A percentile compares a stretch with the other conserved stretches of the same genome.
These are phyloP conservation scores for Porcisia deanei DNA, from an alignment of 208 protist genomes.

Conservation along the genomic window DNA sequence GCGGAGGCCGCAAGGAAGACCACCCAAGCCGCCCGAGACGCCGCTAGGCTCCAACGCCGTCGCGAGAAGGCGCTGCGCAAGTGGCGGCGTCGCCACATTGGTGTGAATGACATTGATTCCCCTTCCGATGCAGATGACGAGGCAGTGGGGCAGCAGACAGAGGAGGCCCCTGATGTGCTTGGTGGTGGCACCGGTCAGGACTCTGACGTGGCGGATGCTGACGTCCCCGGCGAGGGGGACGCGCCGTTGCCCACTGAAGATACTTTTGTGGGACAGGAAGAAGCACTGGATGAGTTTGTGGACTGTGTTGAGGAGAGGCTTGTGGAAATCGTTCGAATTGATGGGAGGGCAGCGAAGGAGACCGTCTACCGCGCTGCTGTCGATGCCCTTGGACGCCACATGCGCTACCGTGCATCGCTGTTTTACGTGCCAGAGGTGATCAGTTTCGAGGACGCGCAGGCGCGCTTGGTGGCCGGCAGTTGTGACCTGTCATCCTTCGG, in stretches of 20 bases:
- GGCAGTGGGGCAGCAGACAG: conserved; percentile 15
- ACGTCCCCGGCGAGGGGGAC: not conserved
- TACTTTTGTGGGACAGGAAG: conserved; percentile 34
- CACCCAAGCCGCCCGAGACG: conserved; percentile 22
- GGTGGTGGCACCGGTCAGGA: not conserved
- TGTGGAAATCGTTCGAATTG: conserved; percentile 54
- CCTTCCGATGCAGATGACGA: conserved; percentile 16
- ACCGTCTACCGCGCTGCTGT: conserved; percentile 55
- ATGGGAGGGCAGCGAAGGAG: conserved; percentile 55
- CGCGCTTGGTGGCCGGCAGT: conserved; percentile 45
- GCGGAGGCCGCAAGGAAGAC: conserved; percentile 1
- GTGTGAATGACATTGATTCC: conserved; percentile 58
- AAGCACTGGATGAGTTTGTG: conserved; percentile 77
- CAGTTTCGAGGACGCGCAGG: conserved; percentile 50
- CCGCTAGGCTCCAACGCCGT: conserved; percentile 26
- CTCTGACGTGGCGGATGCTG: conserved; percentile 30
- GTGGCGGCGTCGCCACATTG: conserved; percentile 92
- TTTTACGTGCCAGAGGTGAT: conserved; percentile 73
- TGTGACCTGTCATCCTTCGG: conserved; percentile 66
- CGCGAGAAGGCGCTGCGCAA: conserved; percentile 61
- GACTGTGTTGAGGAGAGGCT: conserved; percentile 56
- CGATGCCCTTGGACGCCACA: conserved; percentile 45
- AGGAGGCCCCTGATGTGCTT: conserved; percentile 6
- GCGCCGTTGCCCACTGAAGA: conserved; percentile 9
- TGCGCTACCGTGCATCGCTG: conserved; percentile 79